Evolutionary conservation across 2,329 filamentous ascomycete genomes (phyloP), one percentile per base, ranked within the genome.

Genomic region (Anthostomella pinea): DNA sequence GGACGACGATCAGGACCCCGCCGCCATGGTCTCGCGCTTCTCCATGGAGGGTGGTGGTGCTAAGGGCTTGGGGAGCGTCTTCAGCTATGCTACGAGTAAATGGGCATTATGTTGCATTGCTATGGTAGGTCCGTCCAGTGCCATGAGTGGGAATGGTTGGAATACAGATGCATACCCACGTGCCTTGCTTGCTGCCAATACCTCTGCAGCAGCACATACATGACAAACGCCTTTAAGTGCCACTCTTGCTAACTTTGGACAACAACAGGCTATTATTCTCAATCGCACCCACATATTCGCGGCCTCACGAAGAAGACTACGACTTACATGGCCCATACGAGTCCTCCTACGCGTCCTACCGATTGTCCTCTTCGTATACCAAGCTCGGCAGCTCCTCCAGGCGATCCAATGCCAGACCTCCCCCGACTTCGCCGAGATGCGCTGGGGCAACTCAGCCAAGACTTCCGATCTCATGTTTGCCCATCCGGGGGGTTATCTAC

Each of bases 221-320:
- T 7, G 26, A 29, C 6, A 14, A 29, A n/a, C n/a, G n/a, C n/a
- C n/a, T n/a, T n/a, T n/a, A n/a, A n/a, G n/a, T n/a, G n/a, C n/a
- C n/a, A n/a, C n/a, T n/a, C n/a, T 31, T 30, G 27, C 45, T 52
- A 37, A 48, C 42, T 14, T 37, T 20, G 10, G 33, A 27, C 21
- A 27, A 25, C 19, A 33, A 16, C 43, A 83, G 78, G 88, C 88
- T 15, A 78, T 97, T 40, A 68, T 96, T 39, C 71, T 97, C 16
- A 97, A 97, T 59, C 81, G 93, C 39, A 94, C 93, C 6, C 83
- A 90, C 40, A 93, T 97, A 51, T 97, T 95, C 63, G 91, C 89
- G 26, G 91, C 90, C 0, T 91, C 88, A 10, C 76, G 93, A 44
- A 78, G 90, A 35, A 81, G 86, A 35, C 70, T 96, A n/a, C 75